These are phyloP conservation scores for Casaregolazyma lundiana DNA, from an alignment of 1,139 yeast genomes.

Conservation along the genomic window DNA sequence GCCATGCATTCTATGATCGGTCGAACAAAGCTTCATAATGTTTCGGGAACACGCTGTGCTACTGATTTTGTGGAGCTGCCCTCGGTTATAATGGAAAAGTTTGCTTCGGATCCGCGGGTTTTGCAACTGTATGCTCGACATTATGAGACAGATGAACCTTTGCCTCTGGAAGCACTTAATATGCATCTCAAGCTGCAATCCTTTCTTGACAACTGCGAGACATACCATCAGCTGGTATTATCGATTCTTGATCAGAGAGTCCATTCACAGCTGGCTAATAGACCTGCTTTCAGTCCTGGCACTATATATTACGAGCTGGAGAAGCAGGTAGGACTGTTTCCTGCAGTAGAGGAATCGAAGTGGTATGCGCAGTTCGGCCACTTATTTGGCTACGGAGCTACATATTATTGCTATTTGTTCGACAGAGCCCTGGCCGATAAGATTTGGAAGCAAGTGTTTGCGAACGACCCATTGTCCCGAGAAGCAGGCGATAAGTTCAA, in stretches of 20 bases:
- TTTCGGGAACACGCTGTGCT: constrained; percentile 91
- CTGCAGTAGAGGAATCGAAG: constrained; percentile 46
- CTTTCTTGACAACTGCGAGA: constrained; percentile 64
- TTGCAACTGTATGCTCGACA: constrained; percentile 70
- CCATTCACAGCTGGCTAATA: constrained; percentile 43
- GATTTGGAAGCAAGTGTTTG: constrained; percentile 73
- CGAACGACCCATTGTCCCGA: constrained; percentile 56
- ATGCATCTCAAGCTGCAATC: constrained; percentile 51
- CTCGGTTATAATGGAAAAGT: constrained; percentile 89
- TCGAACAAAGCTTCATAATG: constrained; percentile 80
- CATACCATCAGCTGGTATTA: constrained; percentile 84
- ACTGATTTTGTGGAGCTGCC: constrained; percentile 97
- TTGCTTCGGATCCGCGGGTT: constrained; percentile 78
- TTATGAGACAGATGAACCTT: constrained; percentile 59
- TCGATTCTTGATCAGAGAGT: constrained; percentile 81
- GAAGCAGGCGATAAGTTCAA: constrained; percentile 72
- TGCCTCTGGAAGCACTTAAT: constrained; percentile 48
- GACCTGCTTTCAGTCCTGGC: constrained; percentile 46
- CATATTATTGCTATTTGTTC: constrained; percentile 84
- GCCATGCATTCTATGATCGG: constrained; percentile 98
- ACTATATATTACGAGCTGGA: constrained; percentile 65
- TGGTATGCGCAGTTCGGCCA: constrained; percentile 98
- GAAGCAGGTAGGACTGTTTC: constrained; percentile 36
- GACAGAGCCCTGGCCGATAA: constrained; percentile 91
- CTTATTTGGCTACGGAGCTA: constrained; percentile 88